Base-by-base conservation (phyloP, 176 grass and related monocot species). In the Phoenix roebelenii region DNA sequence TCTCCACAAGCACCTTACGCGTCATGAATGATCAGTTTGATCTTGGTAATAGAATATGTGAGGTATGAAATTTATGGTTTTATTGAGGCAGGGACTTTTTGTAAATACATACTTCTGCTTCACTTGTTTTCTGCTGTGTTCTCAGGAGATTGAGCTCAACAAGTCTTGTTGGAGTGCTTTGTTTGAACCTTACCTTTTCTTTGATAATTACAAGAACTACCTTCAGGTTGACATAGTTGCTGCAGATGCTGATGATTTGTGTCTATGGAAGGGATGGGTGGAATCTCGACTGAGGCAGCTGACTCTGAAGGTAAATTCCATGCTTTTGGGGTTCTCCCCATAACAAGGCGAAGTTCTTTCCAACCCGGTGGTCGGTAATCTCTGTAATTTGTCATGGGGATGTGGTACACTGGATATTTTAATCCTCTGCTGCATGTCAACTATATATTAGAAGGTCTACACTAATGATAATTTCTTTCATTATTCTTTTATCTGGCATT, bases 261-360 rank as follows among this genome's bases (percentile, higher is more conserved):
- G 94, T 51, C 68, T 98, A 50, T 98, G 94, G 94, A 98, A 98
- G 60, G 94, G 94, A 52, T 92, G 94, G 94, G 79, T 98, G 55
- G 94, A 98, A 69, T 98, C 94, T 67, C 65, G 94, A 22, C 63
- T 98, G 53, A 82, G 94, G 52, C 94, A 98, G 66, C 70, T 98
- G 20, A 98, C 94, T 26, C 74, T 92, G 23, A 93, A 98, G 94
- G 94, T 88, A 67, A 76, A 22, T 54, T 24, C 14, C 35, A 44
- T 19, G n/a, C 35, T 44, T 44, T 25, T 51, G 19, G 4, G 62
- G 19, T 50, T 50, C 0, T 24, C 48, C 25, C 23, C 12, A 3
- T 50, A 6, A 17, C 17, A 23, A 17, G 22, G 19, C 2, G 10
- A 44, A 44, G 35, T 14, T 14, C 12, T 20, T n/a, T 55, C 10